These are phyloP conservation scores for Heracleum sosnowskyi DNA, from an alignment of 129 eudicot genomes.

Conservation along the genomic window DNA sequence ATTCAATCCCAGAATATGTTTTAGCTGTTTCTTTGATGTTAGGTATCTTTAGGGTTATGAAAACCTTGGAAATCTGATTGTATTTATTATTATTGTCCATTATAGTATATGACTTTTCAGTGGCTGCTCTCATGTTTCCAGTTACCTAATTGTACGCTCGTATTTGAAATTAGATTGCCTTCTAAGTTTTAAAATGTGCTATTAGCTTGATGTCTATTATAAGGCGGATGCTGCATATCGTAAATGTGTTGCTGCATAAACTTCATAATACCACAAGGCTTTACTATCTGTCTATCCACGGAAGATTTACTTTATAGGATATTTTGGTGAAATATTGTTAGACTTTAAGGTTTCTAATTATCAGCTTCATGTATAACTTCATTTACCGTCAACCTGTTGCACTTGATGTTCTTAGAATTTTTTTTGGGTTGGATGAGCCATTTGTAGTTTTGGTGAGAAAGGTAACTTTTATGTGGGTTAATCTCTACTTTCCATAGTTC, in stretches of 20 bases:
- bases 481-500: not conserved
- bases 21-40: not conserved
- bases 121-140: not conserved
- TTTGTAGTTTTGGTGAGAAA: not conserved
- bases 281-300: not conserved
- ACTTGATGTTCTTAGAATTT: not conserved
- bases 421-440: not conserved
- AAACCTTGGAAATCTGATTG: not conserved
- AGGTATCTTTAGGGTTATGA: not conserved
- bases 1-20: not conserved
- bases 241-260: not conserved
- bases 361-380: not conserved
- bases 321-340: not conserved
- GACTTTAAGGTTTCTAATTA: not conserved
- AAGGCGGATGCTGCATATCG: not conserved
- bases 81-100: not conserved
- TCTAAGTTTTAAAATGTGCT: not conserved
- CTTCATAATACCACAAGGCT: not conserved
- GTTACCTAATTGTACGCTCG: not conserved
- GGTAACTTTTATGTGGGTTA: not conserved
- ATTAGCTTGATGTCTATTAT: not conserved
- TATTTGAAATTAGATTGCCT: not conserved
- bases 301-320: not conserved
- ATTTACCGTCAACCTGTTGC: not conserved
- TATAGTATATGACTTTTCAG: not conserved